Conservation (phyloP, 305 asterid species). For the Ajuga reptans region DNA sequence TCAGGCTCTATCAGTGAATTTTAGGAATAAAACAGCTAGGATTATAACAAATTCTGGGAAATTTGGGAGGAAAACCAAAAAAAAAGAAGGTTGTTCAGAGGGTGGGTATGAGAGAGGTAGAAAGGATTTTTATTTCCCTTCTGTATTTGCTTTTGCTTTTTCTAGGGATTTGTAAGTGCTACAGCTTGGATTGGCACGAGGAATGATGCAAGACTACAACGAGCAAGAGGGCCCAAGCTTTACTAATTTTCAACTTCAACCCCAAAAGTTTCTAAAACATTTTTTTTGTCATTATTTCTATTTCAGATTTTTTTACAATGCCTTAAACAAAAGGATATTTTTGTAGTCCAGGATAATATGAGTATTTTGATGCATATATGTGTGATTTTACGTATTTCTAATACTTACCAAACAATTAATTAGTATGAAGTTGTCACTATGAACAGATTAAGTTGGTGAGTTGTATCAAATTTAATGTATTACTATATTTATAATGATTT, state of each 20-base stretch:
- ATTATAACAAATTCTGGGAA: too few relatives aligned
- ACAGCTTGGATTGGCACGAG: not conserved
- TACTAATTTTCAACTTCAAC: not conserved
- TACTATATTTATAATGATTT: too few relatives aligned
- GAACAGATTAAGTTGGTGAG: too few relatives aligned
- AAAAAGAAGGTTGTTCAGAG: not conserved
- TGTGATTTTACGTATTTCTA: too few relatives aligned
- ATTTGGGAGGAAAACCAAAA: slow-evolving; percentile 17
- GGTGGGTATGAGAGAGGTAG: not conserved
- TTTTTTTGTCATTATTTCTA: not conserved
- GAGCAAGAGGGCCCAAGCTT: not conserved
- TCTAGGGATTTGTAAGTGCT: not conserved
- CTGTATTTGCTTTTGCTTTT: not conserved
- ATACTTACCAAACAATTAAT: too few relatives aligned
- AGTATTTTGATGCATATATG: too few relatives aligned
- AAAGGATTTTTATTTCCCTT: not conserved
- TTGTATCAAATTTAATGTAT: too few relatives aligned
- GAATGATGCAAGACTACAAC: not conserved
- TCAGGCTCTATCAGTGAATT: not conserved
- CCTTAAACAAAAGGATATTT: too few relatives aligned
- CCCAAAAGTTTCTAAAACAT: not conserved
- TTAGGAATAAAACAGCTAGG: not conserved
- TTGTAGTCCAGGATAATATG: too few relatives aligned
- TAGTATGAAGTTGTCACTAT: too few relatives aligned
- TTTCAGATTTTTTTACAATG: too few relatives aligned